phyloP scores from a whole-genome alignment of 176 grass and related monocot species.

The Carex parvula region DNA sequence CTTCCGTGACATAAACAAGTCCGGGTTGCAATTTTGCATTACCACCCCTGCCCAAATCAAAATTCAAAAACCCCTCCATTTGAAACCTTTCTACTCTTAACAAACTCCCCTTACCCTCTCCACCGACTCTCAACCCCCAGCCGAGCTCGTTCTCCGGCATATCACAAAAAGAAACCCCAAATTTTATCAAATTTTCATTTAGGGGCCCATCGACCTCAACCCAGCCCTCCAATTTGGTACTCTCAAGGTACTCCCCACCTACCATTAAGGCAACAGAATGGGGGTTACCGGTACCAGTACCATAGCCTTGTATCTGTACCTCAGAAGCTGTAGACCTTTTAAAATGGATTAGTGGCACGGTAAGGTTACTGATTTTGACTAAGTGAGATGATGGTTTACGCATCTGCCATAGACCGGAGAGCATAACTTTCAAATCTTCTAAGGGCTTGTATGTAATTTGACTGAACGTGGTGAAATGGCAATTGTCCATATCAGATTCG shows the following conservation, averaged over 20 bases:
- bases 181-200: slow-evolving; percentile 15
- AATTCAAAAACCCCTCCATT: slow-evolving; percentile 40
- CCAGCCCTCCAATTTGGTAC: slow-evolving; percentile 32
- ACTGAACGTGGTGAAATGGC: slow-evolving; percentile 26
- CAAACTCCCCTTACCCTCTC: slow-evolving; percentile 8
- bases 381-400: slow-evolving; percentile 9
- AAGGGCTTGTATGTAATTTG: slow-evolving; percentile 33
- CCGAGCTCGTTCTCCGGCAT: slow-evolving; percentile 28
- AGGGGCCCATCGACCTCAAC: slow-evolving; percentile 15
- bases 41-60: slow-evolving; percentile 21
- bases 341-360: slow-evolving; percentile 24
- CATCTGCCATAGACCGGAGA: slow-evolving; percentile 32
- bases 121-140: slow-evolving; percentile 30
- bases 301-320: background rate
- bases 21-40: slow-evolving; percentile 39
- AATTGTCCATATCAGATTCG: slow-evolving; percentile 13
- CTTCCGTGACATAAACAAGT: slow-evolving; percentile 30
- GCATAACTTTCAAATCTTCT: slow-evolving; percentile 27
- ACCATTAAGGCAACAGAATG: slow-evolving; percentile 32
- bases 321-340: slow-evolving; percentile 20
- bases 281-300: background rate
- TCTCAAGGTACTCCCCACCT: slow-evolving; percentile 22
- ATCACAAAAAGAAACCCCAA: slow-evolving; percentile 32
- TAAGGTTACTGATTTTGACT: slow-evolving; percentile 26
- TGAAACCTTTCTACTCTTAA: slow-evolving; percentile 19